phyloP scores from a whole-genome alignment of 140 eudicot species.

The Ambrosia hybrid region DNA sequence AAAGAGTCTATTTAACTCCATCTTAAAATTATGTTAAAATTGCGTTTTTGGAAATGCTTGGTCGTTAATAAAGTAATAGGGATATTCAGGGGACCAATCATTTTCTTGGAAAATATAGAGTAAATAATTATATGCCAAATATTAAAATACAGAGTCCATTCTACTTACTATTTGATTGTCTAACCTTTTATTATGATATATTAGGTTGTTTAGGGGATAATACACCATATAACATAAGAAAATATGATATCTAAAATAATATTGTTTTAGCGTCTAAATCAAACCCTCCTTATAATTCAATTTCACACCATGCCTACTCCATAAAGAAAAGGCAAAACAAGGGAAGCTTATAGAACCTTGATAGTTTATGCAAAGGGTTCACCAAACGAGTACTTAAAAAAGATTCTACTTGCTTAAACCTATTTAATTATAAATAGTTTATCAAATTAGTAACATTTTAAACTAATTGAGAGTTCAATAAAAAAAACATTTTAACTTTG shows the following conservation, averaged over 20 bases:
- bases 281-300: slow-evolving; percentile 15
- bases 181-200: not conserved
- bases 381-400: slow-evolving; percentile 30
- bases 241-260: not conserved
- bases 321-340: slow-evolving; percentile 29
- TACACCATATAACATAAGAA: not conserved
- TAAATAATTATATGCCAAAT: too few species aligned
- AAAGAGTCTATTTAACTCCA: too few species aligned
- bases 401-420: slow-evolving; percentile 22
- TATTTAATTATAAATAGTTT: not conserved
- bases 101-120: too few species aligned
- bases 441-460: not conserved
- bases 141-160: not conserved
- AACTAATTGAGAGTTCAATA: not conserved
- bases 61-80: too few species aligned
- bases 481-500: too few species aligned
- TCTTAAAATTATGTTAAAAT: too few species aligned
- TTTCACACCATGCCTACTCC: slow-evolving; percentile 32
- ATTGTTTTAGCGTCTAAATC: slow-evolving; percentile 5
- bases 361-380: slow-evolving; percentile 27
- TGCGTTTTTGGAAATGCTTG: too few species aligned
- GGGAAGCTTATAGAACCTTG: slow-evolving; percentile 6
- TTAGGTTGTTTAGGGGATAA: not conserved
- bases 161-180: not conserved
- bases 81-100: too few species aligned